A percentile compares a stretch with the other conserved stretches of the same genome.
Evolutionary conservation across 306 rosid genomes (phyloP).

Genomic region (Corylus heterophylla): DNA sequence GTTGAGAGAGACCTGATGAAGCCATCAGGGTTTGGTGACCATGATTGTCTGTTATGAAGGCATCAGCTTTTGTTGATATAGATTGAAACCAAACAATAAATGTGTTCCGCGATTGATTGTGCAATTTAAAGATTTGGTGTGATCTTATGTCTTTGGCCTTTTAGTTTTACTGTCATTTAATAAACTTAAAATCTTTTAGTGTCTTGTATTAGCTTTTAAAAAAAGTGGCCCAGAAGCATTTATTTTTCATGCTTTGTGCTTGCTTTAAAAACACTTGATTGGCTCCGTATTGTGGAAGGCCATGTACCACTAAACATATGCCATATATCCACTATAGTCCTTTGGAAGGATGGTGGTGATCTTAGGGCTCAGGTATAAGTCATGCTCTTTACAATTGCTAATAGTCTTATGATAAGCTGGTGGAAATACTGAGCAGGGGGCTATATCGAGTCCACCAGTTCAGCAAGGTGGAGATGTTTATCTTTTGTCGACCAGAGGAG

Average conservation of each 20-base stretch:
- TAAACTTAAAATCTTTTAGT: no score
- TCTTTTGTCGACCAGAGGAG: conserved; percentile 83
- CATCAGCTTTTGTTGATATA: neutral
- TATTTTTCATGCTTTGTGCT: neutral
- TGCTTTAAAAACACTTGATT: neutral
- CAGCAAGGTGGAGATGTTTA: conserved; percentile 95
- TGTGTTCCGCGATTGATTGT: neutral
- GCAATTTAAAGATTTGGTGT: neutral
- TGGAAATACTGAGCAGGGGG: conserved; percentile 61
- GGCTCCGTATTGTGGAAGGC: neutral
- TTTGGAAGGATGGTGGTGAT: neutral
- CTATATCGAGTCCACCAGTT: conserved; percentile 98
- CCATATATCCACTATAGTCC: neutral
- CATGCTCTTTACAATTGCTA: neutral
- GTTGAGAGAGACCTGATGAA: neutral
- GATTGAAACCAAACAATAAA: neutral
- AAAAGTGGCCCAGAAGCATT: neutral
- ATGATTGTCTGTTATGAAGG: neutral
- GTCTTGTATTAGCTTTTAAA: no score
- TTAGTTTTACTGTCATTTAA: no score
- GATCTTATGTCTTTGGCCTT: neutral
- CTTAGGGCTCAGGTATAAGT: conserved; percentile 2
- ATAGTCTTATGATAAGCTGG: neutral
- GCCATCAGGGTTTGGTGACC: neutral
- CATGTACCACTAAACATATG: neutral